Percentiles rank a stretch among this genome's conserved stretches.
phyloP scores from a whole-genome alignment of 331 rosid genomes.

The Pyrus hybrid region DNA sequence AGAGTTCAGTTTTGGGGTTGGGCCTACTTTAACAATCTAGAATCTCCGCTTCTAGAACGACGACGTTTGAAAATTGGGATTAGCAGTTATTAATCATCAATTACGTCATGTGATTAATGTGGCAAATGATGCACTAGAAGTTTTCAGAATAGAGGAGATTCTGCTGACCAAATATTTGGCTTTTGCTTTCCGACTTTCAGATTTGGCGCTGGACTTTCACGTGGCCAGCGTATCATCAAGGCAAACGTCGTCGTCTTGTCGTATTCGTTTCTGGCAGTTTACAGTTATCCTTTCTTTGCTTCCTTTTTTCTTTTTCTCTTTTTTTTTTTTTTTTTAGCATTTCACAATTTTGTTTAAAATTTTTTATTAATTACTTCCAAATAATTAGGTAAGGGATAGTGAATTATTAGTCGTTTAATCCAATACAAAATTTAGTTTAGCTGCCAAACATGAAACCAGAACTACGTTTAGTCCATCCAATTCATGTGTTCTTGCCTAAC shows the following conservation, averaged over 20 bases:
- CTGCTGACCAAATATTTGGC: background rate
- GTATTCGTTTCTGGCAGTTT: background rate
- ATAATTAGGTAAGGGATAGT: too few species aligned
- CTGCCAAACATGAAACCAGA: background rate
- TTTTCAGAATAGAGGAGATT: background rate
- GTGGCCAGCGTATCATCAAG: background rate
- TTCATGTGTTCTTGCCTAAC: background rate
- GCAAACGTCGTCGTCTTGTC: background rate
- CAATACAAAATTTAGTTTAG: background rate
- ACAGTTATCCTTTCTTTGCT: background rate
- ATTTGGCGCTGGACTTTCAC: background rate
- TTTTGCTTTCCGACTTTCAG: background rate
- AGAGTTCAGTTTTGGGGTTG: background rate
- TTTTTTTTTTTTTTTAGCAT: background rate
- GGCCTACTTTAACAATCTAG: background rate
- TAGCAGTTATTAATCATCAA: background rate
- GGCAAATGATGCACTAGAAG: background rate
- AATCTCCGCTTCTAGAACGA: background rate
- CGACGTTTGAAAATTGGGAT: background rate
- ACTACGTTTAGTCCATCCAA: background rate
- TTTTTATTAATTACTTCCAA: background rate
- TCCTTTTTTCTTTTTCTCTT: too few species aligned
- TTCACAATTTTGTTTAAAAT: background rate
- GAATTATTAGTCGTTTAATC: background rate
- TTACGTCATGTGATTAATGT: background rate